Evolutionary conservation across 228 moss, liverwort and hornwort genomes (phyloP).

Genomic region (Sphagnum magellanicum): DNA sequence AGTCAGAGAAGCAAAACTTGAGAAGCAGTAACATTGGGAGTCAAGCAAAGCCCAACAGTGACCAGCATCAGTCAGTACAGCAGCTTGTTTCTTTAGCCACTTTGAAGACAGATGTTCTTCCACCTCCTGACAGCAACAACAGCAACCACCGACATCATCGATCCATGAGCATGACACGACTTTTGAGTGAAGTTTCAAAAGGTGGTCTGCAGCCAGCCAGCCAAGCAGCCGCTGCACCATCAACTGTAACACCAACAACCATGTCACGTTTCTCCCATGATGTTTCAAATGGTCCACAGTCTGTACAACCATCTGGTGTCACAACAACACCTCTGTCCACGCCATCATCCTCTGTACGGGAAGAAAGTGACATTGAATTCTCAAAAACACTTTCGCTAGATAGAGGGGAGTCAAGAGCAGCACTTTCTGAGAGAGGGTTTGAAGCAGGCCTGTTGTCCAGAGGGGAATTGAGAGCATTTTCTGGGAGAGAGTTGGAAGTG

Average conservation of each 20-base stretch:
- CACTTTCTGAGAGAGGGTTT: too few species aligned
- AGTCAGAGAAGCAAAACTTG: constrained; percentile 43
- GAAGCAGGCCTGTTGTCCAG: not conserved
- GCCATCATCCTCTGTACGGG: constrained; percentile 26
- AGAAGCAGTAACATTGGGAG: constrained; percentile 29
- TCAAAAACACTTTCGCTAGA: constrained; percentile 39
- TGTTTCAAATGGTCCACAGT: not conserved
- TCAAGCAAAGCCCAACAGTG: constrained; percentile 40
- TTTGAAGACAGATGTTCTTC: not conserved
- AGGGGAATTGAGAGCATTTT: constrained; percentile 15
- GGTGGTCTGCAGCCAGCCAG: constrained; percentile 8
- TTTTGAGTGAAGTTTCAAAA: constrained; percentile 26
- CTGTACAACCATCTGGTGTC: constrained; percentile 4
- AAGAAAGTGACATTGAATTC: constrained; percentile 35
- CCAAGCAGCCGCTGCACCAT: constrained; percentile 13
- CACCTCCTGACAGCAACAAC: too few species aligned
- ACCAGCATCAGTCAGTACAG: constrained; percentile 13
- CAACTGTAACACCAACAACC: constrained; percentile 4
- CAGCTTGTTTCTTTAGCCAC: not conserved
- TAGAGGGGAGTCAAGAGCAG: constrained; percentile 1
- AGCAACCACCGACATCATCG: too few species aligned
- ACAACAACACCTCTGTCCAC: constrained; percentile 12
- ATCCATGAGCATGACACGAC: not conserved
- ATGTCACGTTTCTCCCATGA: not conserved
- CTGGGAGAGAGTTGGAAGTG: constrained; percentile 26